These are phyloP conservation scores for Eleusine indica DNA, from an alignment of 176 grass and related monocot genomes.

Conservation along the genomic window DNA sequence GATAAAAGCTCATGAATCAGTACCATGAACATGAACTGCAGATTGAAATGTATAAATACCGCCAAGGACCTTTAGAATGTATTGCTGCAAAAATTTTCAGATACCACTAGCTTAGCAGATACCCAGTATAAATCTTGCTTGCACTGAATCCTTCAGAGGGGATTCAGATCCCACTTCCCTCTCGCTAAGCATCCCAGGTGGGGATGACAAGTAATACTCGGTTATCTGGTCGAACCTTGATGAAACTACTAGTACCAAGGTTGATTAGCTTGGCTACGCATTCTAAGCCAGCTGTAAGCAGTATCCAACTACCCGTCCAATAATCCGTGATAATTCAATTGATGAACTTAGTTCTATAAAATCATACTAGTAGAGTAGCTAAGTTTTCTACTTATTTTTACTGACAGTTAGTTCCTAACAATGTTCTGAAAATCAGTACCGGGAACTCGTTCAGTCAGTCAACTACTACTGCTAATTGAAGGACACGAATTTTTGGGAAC, in stretches of 20 bases:
- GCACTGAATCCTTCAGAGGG: background rate
- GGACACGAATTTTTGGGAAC: background rate
- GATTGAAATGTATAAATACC: background rate
- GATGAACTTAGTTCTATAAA: slow-evolving; percentile 3
- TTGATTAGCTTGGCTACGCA: slow-evolving; percentile 2
- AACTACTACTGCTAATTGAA: background rate
- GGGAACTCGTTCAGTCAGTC: background rate
- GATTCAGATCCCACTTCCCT: slow-evolving; percentile 14
- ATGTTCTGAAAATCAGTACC: background rate
- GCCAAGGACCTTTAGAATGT: background rate
- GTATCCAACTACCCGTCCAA: background rate
- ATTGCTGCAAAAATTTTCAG: background rate
- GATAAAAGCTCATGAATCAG: slow-evolving; percentile 16
- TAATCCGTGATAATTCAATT: background rate
- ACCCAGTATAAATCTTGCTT: background rate
- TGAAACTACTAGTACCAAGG: background rate
- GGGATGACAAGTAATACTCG: background rate
- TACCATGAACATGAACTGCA: background rate
- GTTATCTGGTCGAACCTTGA: slow-evolving; percentile 12
- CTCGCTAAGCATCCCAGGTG: background rate
- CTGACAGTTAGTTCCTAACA: background rate
- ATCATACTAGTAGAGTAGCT: background rate
- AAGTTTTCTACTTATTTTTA: slow-evolving; percentile 17
- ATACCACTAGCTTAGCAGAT: background rate
- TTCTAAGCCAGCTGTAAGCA: background rate